Percentiles rank a stretch among this genome's conserved stretches.
phyloP scores from a whole-genome alignment of 768 basidiomycete species.

The Tricholoma hemisulphureum region DNA sequence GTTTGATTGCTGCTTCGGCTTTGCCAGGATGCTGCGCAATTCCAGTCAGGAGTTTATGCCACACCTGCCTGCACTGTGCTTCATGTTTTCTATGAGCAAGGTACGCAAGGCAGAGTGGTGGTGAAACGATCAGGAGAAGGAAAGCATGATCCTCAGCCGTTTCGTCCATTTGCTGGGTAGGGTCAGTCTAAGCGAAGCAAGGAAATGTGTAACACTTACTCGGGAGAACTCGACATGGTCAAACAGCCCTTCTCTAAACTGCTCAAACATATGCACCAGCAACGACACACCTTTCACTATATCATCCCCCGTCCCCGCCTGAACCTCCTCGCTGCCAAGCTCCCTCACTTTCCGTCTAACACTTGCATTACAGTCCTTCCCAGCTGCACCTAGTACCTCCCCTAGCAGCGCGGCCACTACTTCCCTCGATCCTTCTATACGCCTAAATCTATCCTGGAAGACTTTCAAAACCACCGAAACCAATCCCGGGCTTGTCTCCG shows the following conservation, averaged over 20 bases:
- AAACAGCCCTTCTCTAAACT: slow-evolving; percentile 54
- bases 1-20: slow-evolving; percentile 28
- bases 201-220: slow-evolving; percentile 33
- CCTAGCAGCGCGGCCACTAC: slow-evolving; percentile 29
- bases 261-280: slow-evolving; percentile 46
- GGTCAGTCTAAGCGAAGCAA: background rate
- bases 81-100: slow-evolving; percentile 43
- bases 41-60: slow-evolving; percentile 47
- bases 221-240: slow-evolving; percentile 38
- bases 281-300: slow-evolving; percentile 13
- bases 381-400: slow-evolving; percentile 33
- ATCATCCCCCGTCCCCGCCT: background rate
- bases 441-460: slow-evolving; percentile 40
- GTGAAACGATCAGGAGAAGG: slow-evolving; percentile 39
- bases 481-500: slow-evolving; percentile 27
- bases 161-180: slow-evolving; percentile 44
- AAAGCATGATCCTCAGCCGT: slow-evolving; percentile 39
- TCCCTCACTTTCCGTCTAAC: background rate
- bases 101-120: slow-evolving; percentile 51
- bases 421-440: slow-evolving; percentile 21
- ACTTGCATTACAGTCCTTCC: slow-evolving; percentile 27
- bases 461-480: slow-evolving; percentile 47
- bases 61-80: slow-evolving; percentile 34
- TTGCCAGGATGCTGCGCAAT: slow-evolving; percentile 36
- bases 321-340: background rate